These are phyloP conservation scores for Endogone sp. DNA, from an alignment of 192 early-diverging fungal genomes.

Conservation along the genomic window DNA sequence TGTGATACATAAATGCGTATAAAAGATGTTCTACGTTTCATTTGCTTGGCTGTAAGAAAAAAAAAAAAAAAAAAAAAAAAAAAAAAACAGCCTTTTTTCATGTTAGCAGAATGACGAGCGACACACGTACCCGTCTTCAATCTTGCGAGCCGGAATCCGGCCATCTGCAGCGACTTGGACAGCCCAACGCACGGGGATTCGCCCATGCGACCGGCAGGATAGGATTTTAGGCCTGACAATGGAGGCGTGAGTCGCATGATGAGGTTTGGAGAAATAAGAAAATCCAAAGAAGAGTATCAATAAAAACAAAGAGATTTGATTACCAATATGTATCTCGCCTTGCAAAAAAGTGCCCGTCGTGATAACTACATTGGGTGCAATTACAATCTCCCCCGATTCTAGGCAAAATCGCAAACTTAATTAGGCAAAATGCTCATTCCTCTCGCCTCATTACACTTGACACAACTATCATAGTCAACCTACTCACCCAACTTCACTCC, in stretches of 20 bases:
- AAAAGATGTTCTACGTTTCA: not conserved
- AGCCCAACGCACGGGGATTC: slow-evolving; percentile 73
- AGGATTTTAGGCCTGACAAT: slow-evolving; percentile 45
- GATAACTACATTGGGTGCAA: slow-evolving; percentile 67
- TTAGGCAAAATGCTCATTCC: not conserved
- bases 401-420: not conserved
- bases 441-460: too few species aligned
- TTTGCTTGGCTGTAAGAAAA: too few species aligned
- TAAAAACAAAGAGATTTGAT: too few species aligned
- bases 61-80: too few species aligned
- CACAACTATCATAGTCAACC: too few species aligned
- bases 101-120: too few species aligned
- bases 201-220: slow-evolving; percentile 67
- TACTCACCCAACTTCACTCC: slow-evolving; percentile 62
- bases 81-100: too few species aligned
- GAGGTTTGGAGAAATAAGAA: not conserved
- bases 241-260: too few species aligned
- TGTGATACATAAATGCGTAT: not conserved
- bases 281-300: too few species aligned
- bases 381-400: slow-evolving; percentile 62
- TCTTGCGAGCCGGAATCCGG: slow-evolving; percentile 73
- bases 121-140: slow-evolving; percentile 76
- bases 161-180: slow-evolving; percentile 67
- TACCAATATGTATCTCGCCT: slow-evolving; percentile 80
- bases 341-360: slow-evolving; percentile 80